Percentiles rank a stretch among this genome's conserved stretches.
Conservation (phyloP, 805 yeast genomes). For the Starmerella apis region DNA sequence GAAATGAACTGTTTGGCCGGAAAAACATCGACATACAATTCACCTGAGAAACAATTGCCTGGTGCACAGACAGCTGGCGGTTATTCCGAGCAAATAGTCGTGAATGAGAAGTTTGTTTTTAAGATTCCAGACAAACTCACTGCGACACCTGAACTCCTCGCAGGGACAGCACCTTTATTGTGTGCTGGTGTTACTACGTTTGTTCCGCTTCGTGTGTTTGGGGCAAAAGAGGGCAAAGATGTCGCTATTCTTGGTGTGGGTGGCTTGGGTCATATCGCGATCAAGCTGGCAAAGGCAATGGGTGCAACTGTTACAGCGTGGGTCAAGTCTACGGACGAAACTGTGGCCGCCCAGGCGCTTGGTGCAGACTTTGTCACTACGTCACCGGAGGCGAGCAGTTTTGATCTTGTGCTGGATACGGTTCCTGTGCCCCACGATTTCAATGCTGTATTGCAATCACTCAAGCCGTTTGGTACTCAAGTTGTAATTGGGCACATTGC, state of each 20-base stretch:
- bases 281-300: conserved; percentile 48
- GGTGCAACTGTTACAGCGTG: conserved; percentile 56
- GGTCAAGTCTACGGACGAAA: conserved; percentile 43
- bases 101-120: conserved; percentile 52
- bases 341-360: conserved; percentile 41
- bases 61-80: conserved; percentile 62
- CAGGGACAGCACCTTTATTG: conserved; percentile 57
- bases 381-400: conserved; percentile 27
- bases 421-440: conserved; percentile 43
- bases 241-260: conserved; percentile 59
- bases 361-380: conserved; percentile 47
- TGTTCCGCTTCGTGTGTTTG: conserved; percentile 48
- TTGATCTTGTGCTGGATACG: conserved; percentile 48
- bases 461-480: conserved; percentile 51
- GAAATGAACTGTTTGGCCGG: conserved; percentile 45
- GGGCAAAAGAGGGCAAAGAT: conserved; percentile 41
- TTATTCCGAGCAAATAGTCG: conserved; percentile 28
- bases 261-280: conserved; percentile 57
- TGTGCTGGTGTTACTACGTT: conserved; percentile 71
- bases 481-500: conserved; percentile 59
- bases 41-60: conserved; percentile 33
- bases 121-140: conserved; percentile 49
- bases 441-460: conserved; percentile 38
- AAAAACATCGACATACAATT: conserved; percentile 43
- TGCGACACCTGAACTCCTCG: conserved; percentile 27